phyloP scores from a whole-genome alignment of 2,329 filamentous ascomycete species.

The Hymenoscyphus albidus region DNA sequence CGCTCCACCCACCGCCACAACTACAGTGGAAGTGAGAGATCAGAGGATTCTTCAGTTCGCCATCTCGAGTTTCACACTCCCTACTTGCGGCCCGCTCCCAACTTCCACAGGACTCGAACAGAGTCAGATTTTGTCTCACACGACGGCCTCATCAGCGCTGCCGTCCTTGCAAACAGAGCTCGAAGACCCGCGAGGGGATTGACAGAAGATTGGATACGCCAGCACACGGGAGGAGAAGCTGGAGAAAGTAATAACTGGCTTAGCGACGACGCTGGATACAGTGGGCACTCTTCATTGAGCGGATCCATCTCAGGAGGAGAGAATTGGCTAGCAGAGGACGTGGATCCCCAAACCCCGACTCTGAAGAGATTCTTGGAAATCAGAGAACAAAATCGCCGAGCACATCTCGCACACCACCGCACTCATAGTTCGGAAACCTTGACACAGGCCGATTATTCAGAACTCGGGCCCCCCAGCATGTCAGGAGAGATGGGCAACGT shows the following conservation, averaged over 20 bases:
- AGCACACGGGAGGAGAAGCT: conserved; percentile 68
- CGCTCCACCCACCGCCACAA: conserved; percentile 38
- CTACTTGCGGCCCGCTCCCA: conserved; percentile 55
- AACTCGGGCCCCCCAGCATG: conserved; percentile 24
- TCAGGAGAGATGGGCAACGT: conserved; percentile 23
- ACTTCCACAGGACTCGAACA: conserved; percentile 35
- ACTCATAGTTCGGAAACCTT: conserved; percentile 35
- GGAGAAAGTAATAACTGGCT: conserved; percentile 77
- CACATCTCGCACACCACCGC: conserved; percentile 31
- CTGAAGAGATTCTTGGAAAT: conserved; percentile 30
- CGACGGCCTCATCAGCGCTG: conserved; percentile 42
- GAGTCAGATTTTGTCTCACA: conserved; percentile 38
- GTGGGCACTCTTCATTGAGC: conserved; percentile 72
- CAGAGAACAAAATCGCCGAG: conserved; percentile 21
- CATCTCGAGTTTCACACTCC: conserved; percentile 59
- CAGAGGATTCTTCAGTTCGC: conserved; percentile 58
- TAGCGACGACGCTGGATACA: conserved; percentile 71
- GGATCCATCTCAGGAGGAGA: conserved; percentile 53
- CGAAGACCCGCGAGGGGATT: conserved; percentile 58
- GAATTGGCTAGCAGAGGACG: conserved; percentile 47
- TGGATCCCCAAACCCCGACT: conserved; percentile 32
- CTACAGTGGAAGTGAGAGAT: conserved; percentile 55
- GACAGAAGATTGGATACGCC: conserved; percentile 82
- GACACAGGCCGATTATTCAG: conserved; percentile 32
- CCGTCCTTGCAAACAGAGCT: conserved; percentile 60